A percentile compares a stretch with the other conserved stretches of the same genome.
Evolutionary conservation across 208 protist genomes (phyloP).

Genomic region (Leishmania tarentolae): DNA sequence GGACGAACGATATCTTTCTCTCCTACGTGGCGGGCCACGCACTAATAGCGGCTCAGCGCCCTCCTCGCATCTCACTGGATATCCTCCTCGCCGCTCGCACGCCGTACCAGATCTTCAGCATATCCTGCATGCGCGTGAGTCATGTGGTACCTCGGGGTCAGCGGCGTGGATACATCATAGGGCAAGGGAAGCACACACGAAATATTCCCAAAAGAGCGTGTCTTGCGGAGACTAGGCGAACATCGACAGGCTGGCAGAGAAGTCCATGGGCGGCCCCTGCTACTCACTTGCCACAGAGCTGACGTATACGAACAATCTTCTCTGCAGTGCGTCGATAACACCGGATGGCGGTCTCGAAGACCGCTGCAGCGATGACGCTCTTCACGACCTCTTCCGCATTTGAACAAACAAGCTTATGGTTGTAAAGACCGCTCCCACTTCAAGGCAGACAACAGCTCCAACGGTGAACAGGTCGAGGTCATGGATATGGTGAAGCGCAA

Average conservation of each 20-base stretch:
- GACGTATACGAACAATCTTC: neutral
- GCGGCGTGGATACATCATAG: slow-evolving; percentile 82
- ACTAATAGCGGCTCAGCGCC: slow-evolving; percentile 57
- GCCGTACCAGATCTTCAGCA: slow-evolving; percentile 75
- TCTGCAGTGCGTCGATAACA: neutral
- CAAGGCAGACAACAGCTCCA: neutral
- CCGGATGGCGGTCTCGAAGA: neutral
- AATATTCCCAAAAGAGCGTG: neutral
- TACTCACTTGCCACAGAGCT: neutral
- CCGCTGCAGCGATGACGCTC: neutral
- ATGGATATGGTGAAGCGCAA: neutral
- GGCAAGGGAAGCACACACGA: slow-evolving; percentile 54
- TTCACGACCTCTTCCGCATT: neutral
- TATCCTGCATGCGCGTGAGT: slow-evolving; percentile 52
- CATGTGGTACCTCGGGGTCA: slow-evolving; percentile 90
- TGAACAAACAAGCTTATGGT: neutral
- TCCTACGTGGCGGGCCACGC: slow-evolving; percentile 46
- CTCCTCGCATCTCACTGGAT: slow-evolving; percentile 57
- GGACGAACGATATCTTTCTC: slow-evolving; percentile 79
- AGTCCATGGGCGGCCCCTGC: neutral
- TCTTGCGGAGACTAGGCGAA: neutral
- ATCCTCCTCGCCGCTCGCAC: slow-evolving; percentile 87
- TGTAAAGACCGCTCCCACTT: neutral
- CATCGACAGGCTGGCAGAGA: neutral
- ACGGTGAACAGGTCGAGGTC: neutral